Conservation (phyloP, 1,139 yeast genomes). For the Yamadazyma triangularis region DNA sequence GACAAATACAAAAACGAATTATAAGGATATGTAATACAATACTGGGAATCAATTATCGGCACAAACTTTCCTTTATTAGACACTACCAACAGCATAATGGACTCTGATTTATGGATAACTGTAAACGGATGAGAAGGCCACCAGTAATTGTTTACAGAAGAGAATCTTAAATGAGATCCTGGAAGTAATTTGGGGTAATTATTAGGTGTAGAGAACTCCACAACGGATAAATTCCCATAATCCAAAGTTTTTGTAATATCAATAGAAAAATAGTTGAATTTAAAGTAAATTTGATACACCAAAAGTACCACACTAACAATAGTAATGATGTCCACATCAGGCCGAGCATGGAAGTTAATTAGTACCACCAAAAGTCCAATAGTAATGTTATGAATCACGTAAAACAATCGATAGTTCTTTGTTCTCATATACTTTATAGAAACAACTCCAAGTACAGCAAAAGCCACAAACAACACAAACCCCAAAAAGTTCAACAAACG, state of each 20-base stretch:
- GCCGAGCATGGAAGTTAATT: slow-evolving; percentile 41
- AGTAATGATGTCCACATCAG: slow-evolving; percentile 29
- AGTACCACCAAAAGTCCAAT: slow-evolving; percentile 24
- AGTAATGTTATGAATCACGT: slow-evolving; percentile 30
- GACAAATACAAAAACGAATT: slow-evolving; percentile 6
- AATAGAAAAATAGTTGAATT: slow-evolving; percentile 5
- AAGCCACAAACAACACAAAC: slow-evolving; percentile 42
- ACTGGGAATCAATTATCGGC: slow-evolving; percentile 2
- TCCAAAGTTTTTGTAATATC: neutral
- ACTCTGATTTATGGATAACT: slow-evolving; percentile 6
- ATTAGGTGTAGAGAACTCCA: slow-evolving; percentile 11
- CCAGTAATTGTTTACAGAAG: slow-evolving; percentile 20
- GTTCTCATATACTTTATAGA: slow-evolving; percentile 41
- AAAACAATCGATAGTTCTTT: slow-evolving; percentile 27
- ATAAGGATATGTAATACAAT: slow-evolving; percentile 10
- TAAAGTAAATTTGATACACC: slow-evolving; percentile 19
- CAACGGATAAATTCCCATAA: neutral
- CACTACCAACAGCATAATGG: slow-evolving; percentile 7
- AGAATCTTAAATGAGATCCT: slow-evolving; percentile 36
- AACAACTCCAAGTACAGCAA: slow-evolving; percentile 43
- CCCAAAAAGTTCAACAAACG: slow-evolving; percentile 58
- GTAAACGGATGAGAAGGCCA: slow-evolving; percentile 42
- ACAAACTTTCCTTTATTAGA: slow-evolving; percentile 5
- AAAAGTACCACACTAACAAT: slow-evolving; percentile 17
- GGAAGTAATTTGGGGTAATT: slow-evolving; percentile 26